Base-by-base conservation (phyloP, 805 yeast genomes). In the Blastobotrys attinorum region DNA sequence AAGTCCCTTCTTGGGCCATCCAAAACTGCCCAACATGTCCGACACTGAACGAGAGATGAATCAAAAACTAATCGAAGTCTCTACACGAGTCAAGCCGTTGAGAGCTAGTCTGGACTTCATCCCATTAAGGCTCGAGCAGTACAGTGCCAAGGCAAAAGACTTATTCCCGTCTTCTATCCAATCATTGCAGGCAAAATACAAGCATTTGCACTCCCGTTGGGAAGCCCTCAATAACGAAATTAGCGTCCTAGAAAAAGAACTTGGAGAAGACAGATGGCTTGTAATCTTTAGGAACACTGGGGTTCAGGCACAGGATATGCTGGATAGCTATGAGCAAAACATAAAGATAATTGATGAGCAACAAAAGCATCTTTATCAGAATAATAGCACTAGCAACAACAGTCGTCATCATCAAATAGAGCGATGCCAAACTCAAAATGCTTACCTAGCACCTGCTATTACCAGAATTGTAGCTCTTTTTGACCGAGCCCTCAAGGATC, bases 51-150 rank as follows among this genome's bases (percentile, higher is more conserved):
- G 47, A 5, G 31, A 31, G 2, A 25, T 53, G 15, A 55, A 50
- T 38, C 33, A 23, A 10, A 29, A 34, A 16, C 54, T 53, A 31
- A 31, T 44, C 20, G 52, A 50, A 5, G 44, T 55, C 15, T 29
- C 39, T 8, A 31, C 45, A 7, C 44, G 47, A 29, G 17, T 55
- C 40, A 46, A 42, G 35, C 59, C 59, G 2, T 35, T 56, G 31
- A 39, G 44, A 2, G 51, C 57, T 1, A 53, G 58, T 22, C 37
- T 56, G 23, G 47, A 46, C 17, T 50, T 50, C 31, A 37, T 56
- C 18, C 58, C 58, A 15, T 32, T 43, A 3, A 42, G 58, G n/a
- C 42, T 55, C 16, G 50, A 49, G 21, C 47, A 47, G 34, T 56
- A 52, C 33, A 44, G 39, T 4, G 31, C 33, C 16, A 43, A 43